These are phyloP conservation scores for Chaetomium sp. DNA, from an alignment of 2,329 filamentous ascomycete genomes.

Conservation along the genomic window DNA sequence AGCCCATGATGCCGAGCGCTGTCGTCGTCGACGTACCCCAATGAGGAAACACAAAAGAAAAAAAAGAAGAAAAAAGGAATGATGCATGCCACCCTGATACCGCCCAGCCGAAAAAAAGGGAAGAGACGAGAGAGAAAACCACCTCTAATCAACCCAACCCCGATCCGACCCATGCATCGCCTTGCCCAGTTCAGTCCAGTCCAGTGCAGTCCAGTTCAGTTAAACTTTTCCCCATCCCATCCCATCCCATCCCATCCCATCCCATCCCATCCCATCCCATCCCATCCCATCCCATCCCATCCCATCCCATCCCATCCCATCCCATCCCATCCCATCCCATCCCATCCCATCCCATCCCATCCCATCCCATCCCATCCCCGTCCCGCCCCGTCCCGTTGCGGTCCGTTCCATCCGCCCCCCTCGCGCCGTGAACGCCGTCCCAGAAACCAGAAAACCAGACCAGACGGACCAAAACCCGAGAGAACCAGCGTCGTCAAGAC, in stretches of 20 bases:
- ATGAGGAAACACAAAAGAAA: not conserved
- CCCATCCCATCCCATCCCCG: not conserved
- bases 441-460: not conserved
- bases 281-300: not conserved
- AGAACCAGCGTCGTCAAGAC: no score
- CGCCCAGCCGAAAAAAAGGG: not conserved
- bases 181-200: not conserved
- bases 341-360: not conserved
- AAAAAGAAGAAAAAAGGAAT: not conserved
- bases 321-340: no score
- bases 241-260: not conserved
- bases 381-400: not conserved
- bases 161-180: not conserved
- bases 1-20: no score
- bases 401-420: no score
- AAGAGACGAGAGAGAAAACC: not conserved
- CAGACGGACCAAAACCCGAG: not conserved
- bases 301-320: not conserved
- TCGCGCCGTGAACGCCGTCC: no score
- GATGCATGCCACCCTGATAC: not conserved
- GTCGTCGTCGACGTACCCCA: not conserved
- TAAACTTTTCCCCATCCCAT: not conserved
- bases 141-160: not conserved
- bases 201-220: no score
- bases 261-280: no score